A percentile compares a stretch with the other conserved stretches of the same genome.
Conservation (phyloP, 139 green algal genomes). For the Trebouxia sp. region DNA sequence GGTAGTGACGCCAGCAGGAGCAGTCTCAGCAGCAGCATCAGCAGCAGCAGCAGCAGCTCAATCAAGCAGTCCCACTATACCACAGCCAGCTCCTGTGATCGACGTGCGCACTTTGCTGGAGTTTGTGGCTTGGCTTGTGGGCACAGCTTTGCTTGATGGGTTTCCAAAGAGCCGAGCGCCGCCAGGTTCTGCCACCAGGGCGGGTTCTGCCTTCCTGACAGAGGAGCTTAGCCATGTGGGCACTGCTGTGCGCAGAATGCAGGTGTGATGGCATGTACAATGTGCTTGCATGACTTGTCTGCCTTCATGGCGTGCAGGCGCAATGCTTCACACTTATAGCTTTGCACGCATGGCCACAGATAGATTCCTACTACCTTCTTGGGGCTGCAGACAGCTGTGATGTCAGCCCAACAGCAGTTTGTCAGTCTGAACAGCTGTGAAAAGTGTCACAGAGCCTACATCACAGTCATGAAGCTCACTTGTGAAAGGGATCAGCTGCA, state of each 20-base stretch:
- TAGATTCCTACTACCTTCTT: too few relatives aligned
- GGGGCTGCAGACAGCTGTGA: too few relatives aligned
- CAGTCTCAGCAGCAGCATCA: not conserved
- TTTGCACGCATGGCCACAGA: too few relatives aligned
- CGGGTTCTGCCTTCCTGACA: conserved; percentile 10
- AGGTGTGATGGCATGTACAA: conserved; percentile 1
- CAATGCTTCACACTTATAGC: too few relatives aligned
- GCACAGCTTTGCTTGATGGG: not conserved
- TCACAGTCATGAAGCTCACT: too few relatives aligned
- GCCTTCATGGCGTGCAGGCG: too few relatives aligned
- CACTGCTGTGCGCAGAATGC: conserved; percentile 14
- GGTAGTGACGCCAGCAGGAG: not conserved
- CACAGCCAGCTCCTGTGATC: not conserved
- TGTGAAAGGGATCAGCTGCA: too few relatives aligned
- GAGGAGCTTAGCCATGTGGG: conserved; percentile 30
- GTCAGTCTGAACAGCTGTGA: too few relatives aligned
- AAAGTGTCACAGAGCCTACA: too few relatives aligned
- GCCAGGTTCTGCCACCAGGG: not conserved
- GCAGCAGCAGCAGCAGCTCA: not conserved
- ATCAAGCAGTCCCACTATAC: too few relatives aligned
- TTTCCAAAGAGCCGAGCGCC: not conserved
- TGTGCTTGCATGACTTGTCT: not conserved
- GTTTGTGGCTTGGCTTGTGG: conserved; percentile 35
- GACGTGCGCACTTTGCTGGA: conserved; percentile 30
- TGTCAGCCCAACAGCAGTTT: too few relatives aligned